Conservation (phyloP, 148 eudicot species). For the Rhododendron vialii region DNA sequence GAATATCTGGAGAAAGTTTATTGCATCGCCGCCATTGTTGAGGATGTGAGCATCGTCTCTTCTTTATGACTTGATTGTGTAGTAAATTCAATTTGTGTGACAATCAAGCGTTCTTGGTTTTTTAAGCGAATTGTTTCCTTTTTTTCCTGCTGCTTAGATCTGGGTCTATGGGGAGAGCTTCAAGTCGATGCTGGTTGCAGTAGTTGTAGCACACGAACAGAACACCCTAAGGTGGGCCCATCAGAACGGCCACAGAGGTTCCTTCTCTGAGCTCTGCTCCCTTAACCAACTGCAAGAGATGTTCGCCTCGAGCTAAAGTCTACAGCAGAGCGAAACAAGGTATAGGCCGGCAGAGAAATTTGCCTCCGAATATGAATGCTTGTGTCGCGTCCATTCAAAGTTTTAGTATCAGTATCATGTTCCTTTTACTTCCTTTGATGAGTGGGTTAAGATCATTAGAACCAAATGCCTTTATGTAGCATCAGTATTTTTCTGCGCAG, state of each 20-base stretch:
- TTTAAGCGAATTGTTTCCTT: background rate
- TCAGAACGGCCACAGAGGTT: slow-evolving; percentile 46
- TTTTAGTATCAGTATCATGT: background rate
- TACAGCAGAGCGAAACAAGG: slow-evolving; percentile 89
- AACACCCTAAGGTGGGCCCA: slow-evolving; percentile 65
- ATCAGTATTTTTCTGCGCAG: background rate
- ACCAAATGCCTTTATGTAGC: background rate
- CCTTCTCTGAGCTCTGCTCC: slow-evolving; percentile 47
- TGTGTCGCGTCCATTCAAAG: background rate
- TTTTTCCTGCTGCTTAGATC: slow-evolving; percentile 37
- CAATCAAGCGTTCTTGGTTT: background rate
- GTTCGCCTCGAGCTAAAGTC: slow-evolving; percentile 58
- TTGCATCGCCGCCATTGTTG: slow-evolving; percentile 64
- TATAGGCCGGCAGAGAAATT: slow-evolving; percentile 1
- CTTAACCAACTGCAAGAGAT: slow-evolving; percentile 40
- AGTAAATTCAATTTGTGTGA: background rate
- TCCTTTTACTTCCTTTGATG: background rate
- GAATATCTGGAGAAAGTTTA: slow-evolving; percentile 89
- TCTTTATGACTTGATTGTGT: background rate
- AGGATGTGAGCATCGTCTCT: slow-evolving; percentile 57
- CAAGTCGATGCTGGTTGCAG: slow-evolving; percentile 85
- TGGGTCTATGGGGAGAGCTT: slow-evolving; percentile 95
- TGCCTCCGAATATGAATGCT: background rate
- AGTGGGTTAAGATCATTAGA: background rate
- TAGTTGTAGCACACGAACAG: slow-evolving; percentile 80